Conservation (phyloP, 2,329 filamentous ascomycete species). For the Neonectria neomacrospora region DNA sequence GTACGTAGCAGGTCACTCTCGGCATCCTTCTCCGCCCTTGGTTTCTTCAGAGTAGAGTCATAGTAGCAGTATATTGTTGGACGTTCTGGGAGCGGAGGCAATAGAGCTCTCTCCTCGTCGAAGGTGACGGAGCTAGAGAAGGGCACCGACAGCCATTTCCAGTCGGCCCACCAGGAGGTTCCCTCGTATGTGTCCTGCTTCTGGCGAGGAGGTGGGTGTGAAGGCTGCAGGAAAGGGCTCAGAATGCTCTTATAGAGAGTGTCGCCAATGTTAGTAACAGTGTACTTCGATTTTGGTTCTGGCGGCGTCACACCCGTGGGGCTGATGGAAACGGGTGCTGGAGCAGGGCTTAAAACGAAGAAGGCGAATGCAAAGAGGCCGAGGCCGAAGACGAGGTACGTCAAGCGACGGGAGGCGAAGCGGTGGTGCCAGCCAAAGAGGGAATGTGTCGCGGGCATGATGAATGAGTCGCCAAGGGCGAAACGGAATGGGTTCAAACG, state of each 20-base stretch:
- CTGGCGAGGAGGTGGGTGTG: slow-evolving; percentile 78
- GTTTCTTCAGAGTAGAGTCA: slow-evolving; percentile 72
- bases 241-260: slow-evolving; percentile 61
- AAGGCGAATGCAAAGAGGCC: slow-evolving; percentile 66
- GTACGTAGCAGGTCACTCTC: slow-evolving; percentile 83
- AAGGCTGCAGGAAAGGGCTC: slow-evolving; percentile 75
- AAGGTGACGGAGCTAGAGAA: slow-evolving; percentile 85
- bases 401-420: slow-evolving; percentile 63
- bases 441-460: slow-evolving; percentile 46
- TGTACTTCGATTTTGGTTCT: slow-evolving; percentile 51
- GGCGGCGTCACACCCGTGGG: slow-evolving; percentile 58
- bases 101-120: slow-evolving; percentile 83
- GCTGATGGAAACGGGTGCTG: slow-evolving; percentile 60
- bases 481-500: slow-evolving; percentile 5
- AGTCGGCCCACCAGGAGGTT: slow-evolving; percentile 87
- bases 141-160: slow-evolving; percentile 85
- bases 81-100: slow-evolving; percentile 78
- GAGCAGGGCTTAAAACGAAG: slow-evolving; percentile 61
- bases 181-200: slow-evolving; percentile 82
- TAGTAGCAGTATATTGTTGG: slow-evolving; percentile 92
- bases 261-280: slow-evolving; percentile 57
- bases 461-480: slow-evolving; percentile 12
- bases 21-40: slow-evolving; percentile 72
- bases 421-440: slow-evolving; percentile 62
- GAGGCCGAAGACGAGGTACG: slow-evolving; percentile 61